These are phyloP conservation scores for Hypocrella siamensis DNA, from an alignment of 2,329 filamentous ascomycete genomes.

Conservation along the genomic window DNA sequence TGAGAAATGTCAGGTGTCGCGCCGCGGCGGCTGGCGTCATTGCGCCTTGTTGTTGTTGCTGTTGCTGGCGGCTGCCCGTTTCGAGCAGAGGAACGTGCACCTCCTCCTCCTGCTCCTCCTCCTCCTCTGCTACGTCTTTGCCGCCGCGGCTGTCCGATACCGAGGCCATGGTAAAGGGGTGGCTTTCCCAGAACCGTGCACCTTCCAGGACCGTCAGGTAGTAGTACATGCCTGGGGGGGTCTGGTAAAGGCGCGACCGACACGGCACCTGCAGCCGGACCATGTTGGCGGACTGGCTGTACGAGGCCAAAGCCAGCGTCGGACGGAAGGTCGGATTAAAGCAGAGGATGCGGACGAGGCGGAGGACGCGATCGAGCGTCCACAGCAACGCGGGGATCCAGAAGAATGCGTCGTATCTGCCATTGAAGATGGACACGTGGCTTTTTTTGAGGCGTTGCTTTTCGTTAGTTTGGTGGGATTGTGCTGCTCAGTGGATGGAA, in stretches of 20 bases:
- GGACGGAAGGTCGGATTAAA: conserved; percentile 24
- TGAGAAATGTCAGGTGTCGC: conserved; percentile 23
- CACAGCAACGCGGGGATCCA: conserved; percentile 34
- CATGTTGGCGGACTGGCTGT: conserved; percentile 22
- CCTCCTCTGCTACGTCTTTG: background rate
- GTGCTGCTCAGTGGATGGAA: background rate
- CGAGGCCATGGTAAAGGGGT: conserved; percentile 30
- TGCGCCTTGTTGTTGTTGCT: background rate
- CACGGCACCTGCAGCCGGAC: conserved; percentile 23
- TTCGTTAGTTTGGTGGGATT: background rate
- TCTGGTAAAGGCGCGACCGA: conserved; percentile 15
- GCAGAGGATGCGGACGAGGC: conserved; percentile 23
- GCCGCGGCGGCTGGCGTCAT: background rate
- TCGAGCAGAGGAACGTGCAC: background rate
- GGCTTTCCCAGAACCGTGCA: conserved; percentile 28
- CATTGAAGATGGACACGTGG: conserved; percentile 35
- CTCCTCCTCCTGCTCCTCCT: background rate
- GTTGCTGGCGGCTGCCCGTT: background rate
- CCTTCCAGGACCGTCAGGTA: conserved; percentile 27
- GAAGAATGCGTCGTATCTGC: conserved; percentile 30
- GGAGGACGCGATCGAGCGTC: conserved; percentile 30
- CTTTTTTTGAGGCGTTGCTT: conserved; percentile 9
- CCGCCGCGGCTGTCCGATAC: conserved; percentile 2
- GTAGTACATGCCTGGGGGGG: conserved; percentile 26
- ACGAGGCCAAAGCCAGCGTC: conserved; percentile 17